Conservation (phyloP, 768 basidiomycete genomes). For the Lentinula boryana region DNA sequence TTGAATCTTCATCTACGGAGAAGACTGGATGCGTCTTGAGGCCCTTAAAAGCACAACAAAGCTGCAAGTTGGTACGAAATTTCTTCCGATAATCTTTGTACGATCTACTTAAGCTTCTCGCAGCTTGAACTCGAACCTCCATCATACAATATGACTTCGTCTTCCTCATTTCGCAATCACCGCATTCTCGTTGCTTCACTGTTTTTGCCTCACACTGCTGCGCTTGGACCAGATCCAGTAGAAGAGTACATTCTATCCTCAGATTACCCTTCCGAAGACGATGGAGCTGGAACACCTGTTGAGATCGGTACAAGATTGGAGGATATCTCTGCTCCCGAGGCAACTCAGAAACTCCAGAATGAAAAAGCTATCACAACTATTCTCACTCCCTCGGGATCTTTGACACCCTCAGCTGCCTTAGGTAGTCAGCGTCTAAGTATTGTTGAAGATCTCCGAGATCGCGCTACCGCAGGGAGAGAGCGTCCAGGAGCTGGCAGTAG, state of each 20-base stretch:
- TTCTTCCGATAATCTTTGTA: not conserved
- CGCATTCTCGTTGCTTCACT: slow-evolving; percentile 78
- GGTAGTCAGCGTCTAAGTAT: slow-evolving; percentile 28
- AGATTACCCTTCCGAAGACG: not conserved
- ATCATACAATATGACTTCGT: slow-evolving; percentile 42
- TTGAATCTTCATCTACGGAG: not conserved
- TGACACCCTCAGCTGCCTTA: not conserved
- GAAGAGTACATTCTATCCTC: slow-evolving; percentile 17
- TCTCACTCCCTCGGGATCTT: not conserved
- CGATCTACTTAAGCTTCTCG: not conserved
- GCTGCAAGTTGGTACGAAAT: not conserved
- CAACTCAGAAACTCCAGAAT: not conserved
- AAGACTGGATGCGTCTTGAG: not conserved
- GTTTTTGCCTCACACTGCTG: slow-evolving; percentile 72
- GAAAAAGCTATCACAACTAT: not conserved
- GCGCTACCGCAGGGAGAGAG: not conserved
- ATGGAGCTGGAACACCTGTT: slow-evolving; percentile 4
- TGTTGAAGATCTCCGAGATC: slow-evolving; percentile 68
- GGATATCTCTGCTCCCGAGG: slow-evolving; percentile 8
- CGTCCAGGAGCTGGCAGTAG: not conserved
- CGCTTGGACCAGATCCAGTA: slow-evolving; percentile 51
- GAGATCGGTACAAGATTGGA: slow-evolving; percentile 4
- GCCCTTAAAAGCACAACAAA: not conserved
- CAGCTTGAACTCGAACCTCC: not conserved
- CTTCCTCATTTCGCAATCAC: slow-evolving; percentile 66